phyloP scores from a whole-genome alignment of 2,329 filamentous ascomycete species.

The Penicillium sp. region DNA sequence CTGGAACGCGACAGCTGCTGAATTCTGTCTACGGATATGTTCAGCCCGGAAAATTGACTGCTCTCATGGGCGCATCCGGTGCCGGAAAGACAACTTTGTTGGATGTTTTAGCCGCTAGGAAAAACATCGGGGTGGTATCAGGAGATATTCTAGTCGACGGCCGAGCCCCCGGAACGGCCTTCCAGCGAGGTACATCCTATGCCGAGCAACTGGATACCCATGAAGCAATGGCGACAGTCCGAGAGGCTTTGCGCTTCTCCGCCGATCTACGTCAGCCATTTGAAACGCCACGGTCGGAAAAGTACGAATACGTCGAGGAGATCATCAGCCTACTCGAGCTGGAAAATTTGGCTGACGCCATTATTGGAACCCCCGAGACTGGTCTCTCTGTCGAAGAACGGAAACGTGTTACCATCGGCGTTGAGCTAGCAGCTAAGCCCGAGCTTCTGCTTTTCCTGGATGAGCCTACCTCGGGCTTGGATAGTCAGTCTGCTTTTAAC shows the following conservation, averaged over 20 bases:
- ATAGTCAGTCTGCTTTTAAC: constrained; percentile 64
- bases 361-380: constrained; percentile 66
- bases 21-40: constrained; percentile 58
- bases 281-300: constrained; percentile 63
- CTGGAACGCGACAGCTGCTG: constrained; percentile 53
- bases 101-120: constrained; percentile 72
- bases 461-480: constrained; percentile 64
- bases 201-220: constrained; percentile 71
- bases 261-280: constrained; percentile 68
- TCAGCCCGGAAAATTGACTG: constrained; percentile 56
- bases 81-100: constrained; percentile 87
- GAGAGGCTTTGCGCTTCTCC: constrained; percentile 70
- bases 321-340: constrained; percentile 69
- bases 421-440: constrained; percentile 47
- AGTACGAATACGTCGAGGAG: constrained; percentile 70
- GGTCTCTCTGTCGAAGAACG: constrained; percentile 63
- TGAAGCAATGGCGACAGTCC: constrained; percentile 66
- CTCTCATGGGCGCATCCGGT: constrained; percentile 62
- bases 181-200: constrained; percentile 69
- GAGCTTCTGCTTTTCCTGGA: constrained; percentile 70
- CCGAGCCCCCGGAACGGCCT: constrained; percentile 61
- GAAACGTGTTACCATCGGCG: constrained; percentile 50
- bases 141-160: constrained; percentile 70
- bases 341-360: constrained; percentile 69
- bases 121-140: constrained; percentile 68